A percentile compares a stretch with the other conserved stretches of the same genome.
Conservation (phyloP, 345 rosid genomes). For the Heritiera littoralis region DNA sequence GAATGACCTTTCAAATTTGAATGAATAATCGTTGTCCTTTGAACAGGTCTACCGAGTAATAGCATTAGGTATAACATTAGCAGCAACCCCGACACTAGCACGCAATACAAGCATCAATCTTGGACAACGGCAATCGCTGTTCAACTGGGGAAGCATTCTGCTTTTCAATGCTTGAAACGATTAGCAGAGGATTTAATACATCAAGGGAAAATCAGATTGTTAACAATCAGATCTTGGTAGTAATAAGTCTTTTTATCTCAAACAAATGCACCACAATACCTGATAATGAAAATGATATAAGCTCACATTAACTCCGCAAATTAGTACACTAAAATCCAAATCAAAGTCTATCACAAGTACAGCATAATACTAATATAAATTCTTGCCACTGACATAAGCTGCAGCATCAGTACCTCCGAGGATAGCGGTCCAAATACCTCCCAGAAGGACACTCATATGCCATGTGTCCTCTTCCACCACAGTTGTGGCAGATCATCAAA, state of each 20-base stretch:
- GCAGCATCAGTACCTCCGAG: slow-evolving; percentile 57
- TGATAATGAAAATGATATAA: neutral
- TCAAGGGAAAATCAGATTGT: neutral
- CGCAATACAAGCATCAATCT: too few species aligned
- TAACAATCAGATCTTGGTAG: neutral
- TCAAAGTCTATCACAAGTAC: neutral
- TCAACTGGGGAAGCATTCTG: too few species aligned
- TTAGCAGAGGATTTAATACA: too few species aligned
- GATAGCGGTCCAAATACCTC: slow-evolving; percentile 71
- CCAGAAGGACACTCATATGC: slow-evolving; percentile 87
- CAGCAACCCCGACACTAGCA: too few species aligned
- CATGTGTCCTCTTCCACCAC: slow-evolving; percentile 91
- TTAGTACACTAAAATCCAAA: slow-evolving; percentile 15
- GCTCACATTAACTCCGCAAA: neutral
- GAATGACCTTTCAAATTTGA: too few species aligned
- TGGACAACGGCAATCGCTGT: too few species aligned
- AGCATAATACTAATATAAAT: slow-evolving; percentile 1
- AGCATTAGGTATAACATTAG: too few species aligned
- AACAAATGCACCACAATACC: neutral
- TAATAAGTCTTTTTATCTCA: neutral
- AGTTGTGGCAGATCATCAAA: slow-evolving; percentile 81
- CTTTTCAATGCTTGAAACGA: too few species aligned
- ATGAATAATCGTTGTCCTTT: too few species aligned
- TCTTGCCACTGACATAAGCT: neutral
- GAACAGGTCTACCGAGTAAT: too few species aligned